Base-by-base conservation (phyloP, 2,329 filamentous ascomycete species). In the Rhexocercosporidium sp. region DNA sequence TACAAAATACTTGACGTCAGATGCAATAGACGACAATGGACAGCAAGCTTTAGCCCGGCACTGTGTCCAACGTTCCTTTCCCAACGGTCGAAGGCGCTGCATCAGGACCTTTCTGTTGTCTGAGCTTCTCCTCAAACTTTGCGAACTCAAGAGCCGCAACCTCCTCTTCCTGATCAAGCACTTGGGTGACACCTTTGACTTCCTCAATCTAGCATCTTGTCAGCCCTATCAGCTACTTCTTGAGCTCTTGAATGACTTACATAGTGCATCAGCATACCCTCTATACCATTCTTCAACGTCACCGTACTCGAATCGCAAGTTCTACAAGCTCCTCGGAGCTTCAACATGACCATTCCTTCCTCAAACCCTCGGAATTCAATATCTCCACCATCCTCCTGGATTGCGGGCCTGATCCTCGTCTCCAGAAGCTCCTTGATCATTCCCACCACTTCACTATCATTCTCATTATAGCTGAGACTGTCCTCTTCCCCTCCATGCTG, bases 401-500 rank as follows among this genome's bases (percentile, higher is more conserved):
- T 99, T 0, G 95, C 92, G 0, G 96, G 96, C 51, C 96, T 87
- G 76, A 99, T 97, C 69, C 96, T 86, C 29, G 96, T 99, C 81
- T 99, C 96, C 41, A 99, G 84, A 37, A 99, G 83, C 81, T 99
- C 96, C 82, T 98, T 97, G 81, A 99, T 98, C 96, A 98, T 98
- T 67, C 93, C 92, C 9, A 99, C 91, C 12, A 97, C 93, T 81
- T 99, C 96, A 72, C 90, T 91, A 78, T 99, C 96, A 70, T 96
- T 90, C 77, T 97, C 94, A 74, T 95, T 90, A 79, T 95, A 97
- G 25, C 88, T 88, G 61, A 97, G 82, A 68, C 88, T 92, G 75
- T 97, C 93, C 69, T 87, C 86, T 69, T 82, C 81, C 16, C 74
- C 79, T 59, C 79, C 80, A 66, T 81, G 81, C 75, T 86, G 81